These are phyloP conservation scores for Colletotrichum scovillei DNA, from an alignment of 2,329 filamentous ascomycete genomes.

Conservation along the genomic window DNA sequence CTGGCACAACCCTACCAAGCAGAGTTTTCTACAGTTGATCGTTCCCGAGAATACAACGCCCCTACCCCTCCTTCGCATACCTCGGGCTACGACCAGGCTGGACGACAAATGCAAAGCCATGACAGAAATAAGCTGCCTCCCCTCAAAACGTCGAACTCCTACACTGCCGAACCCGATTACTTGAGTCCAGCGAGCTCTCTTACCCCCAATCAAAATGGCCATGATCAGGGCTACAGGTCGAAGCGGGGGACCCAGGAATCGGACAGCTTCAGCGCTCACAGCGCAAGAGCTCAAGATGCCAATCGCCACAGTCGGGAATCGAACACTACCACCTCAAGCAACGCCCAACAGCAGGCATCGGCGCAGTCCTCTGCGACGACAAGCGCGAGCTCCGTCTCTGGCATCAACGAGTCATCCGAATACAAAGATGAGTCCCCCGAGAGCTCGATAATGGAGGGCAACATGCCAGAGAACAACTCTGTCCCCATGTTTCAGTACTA, in stretches of 20 bases:
- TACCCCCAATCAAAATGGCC: constrained; percentile 5
- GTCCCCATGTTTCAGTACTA: constrained; percentile 73
- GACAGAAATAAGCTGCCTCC: constrained; percentile 24
- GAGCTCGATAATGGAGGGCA: constrained; percentile 62
- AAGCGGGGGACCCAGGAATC: constrained; percentile 37
- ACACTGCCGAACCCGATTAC: constrained; percentile 16
- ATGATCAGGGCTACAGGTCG: constrained; percentile 7
- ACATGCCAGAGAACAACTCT: constrained; percentile 52
- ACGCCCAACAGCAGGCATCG: constrained; percentile 60
- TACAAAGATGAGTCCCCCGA: constrained; percentile 59
- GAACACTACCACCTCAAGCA: constrained; percentile 59
- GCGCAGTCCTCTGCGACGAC: constrained; percentile 65
- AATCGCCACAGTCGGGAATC: constrained; percentile 65
- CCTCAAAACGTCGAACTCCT: constrained; percentile 23
- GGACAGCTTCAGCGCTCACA: constrained; percentile 47
- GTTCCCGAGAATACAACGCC: constrained; percentile 44
- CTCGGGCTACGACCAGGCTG: constrained; percentile 29
- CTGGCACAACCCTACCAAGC: constrained; percentile 43
- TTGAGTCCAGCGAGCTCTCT: constrained; percentile 13
- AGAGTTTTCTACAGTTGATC: constrained; percentile 41
- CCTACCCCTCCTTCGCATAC: constrained; percentile 53
- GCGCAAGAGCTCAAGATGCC: constrained; percentile 48
- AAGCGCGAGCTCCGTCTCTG: constrained; percentile 67
- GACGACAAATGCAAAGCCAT: constrained; percentile 28
- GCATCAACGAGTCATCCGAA: constrained; percentile 59